Percentiles rank a stretch among this genome's conserved stretches.
Conservation (phyloP, 768 basidiomycete species). For the Saitozyma podzolica region DNA sequence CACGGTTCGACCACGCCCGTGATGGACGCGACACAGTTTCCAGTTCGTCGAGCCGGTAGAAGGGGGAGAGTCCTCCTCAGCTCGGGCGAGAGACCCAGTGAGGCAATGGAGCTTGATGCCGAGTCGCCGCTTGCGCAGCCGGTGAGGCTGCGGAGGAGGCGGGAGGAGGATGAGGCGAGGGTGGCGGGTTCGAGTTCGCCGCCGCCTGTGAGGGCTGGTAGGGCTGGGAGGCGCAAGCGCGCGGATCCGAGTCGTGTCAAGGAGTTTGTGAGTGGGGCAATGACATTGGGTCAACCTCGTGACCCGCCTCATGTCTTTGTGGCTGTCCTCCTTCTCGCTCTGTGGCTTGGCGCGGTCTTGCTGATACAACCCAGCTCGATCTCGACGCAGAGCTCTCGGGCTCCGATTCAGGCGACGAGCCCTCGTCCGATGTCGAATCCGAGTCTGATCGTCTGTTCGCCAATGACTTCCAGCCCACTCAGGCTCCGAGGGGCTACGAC, state of each 20-base stretch:
- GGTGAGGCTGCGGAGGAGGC: not conserved
- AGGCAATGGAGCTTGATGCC: too few species aligned
- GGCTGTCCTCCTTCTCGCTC: not conserved
- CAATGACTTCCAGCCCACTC: conserved; percentile 50
- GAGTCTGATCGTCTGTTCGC: conserved; percentile 49
- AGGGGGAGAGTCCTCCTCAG: conserved; percentile 12
- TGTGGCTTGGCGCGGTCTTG: not conserved
- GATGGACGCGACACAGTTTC: conserved; percentile 26
- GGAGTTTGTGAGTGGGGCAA: conserved; percentile 14
- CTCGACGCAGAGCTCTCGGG: conserved; percentile 43
- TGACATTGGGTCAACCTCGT: too few species aligned
- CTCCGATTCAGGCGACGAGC: conserved; percentile 29
- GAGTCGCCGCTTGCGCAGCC: too few species aligned
- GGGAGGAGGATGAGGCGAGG: not conserved
- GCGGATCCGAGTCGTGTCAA: not conserved
- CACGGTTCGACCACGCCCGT: not conserved
- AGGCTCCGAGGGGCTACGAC: conserved; percentile 52
- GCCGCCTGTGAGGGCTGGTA: not conserved
- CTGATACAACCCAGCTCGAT: conserved; percentile 25
- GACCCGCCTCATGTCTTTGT: too few species aligned
- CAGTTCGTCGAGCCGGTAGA: conserved; percentile 24
- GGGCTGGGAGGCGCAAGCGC: not conserved
- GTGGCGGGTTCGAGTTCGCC: conserved; percentile 1
- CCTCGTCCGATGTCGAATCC: conserved; percentile 20
- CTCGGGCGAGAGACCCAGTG: conserved; percentile 12